Conservation (phyloP, 805 yeast species). For the Barnettozyma botsteinii region DNA sequence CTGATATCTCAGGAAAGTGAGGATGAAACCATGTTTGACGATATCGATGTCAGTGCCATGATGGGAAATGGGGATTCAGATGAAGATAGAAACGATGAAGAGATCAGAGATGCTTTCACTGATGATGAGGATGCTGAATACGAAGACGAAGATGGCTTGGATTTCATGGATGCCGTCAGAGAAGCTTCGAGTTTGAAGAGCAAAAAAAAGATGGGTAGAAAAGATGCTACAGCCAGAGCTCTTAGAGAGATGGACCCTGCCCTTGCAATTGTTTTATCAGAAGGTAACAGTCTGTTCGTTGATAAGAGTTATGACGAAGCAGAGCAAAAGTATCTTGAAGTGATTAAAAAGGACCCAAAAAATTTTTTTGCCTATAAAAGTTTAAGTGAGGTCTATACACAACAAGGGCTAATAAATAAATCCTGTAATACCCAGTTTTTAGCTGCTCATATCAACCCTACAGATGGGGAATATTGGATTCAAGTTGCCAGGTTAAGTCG, state of each 20-base stretch:
- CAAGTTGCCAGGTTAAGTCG: conserved; percentile 64
- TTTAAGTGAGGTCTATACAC: conserved; percentile 74
- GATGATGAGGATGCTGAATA: conserved; percentile 32
- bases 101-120: conserved; percentile 33
- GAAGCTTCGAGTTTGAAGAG: conserved; percentile 61
- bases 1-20: conserved; percentile 1
- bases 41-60: conserved; percentile 29
- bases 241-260: conserved; percentile 61
- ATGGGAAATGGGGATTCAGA: conserved; percentile 16
- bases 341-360: conserved; percentile 69
- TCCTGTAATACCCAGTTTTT: conserved; percentile 77
- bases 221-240: conserved; percentile 28
- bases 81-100: conserved; percentile 16
- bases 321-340: conserved; percentile 53
- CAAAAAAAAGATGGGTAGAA: conserved; percentile 33
- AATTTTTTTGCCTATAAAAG: conserved; percentile 84
- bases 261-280: conserved; percentile 56
- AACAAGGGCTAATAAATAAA: conserved; percentile 60
- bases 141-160: conserved; percentile 36
- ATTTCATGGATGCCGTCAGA: conserved; percentile 57
- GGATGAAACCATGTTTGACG: conserved; percentile 17
- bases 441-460: conserved; percentile 72
- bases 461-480: conserved; percentile 75
- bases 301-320: conserved; percentile 55
- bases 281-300: conserved; percentile 80